phyloP scores from a whole-genome alignment of 2,329 filamentous ascomycete genomes.

The Venturia pyrina region DNA sequence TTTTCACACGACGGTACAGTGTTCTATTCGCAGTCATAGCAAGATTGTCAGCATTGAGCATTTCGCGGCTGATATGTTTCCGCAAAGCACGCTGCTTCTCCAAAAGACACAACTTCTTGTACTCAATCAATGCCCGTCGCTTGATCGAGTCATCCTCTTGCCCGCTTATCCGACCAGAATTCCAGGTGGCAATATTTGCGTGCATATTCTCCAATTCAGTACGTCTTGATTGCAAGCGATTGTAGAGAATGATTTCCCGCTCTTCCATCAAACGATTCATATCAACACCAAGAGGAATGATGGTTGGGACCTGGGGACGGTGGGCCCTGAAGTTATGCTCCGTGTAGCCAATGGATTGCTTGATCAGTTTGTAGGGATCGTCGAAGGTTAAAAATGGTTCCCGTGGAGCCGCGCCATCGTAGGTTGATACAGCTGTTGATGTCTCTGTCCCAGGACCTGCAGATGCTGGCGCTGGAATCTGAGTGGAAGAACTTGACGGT shows the following conservation, averaged over 20 bases:
- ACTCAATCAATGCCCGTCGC: conserved; percentile 84
- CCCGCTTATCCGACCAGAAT: conserved; percentile 54
- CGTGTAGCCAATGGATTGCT: conserved; percentile 56
- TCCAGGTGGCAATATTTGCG: conserved; percentile 80
- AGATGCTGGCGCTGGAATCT: conserved; percentile 43
- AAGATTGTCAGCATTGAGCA: conserved; percentile 91
- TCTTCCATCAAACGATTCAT: conserved; percentile 78
- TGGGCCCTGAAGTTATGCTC: conserved; percentile 69
- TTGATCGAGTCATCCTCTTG: conserved; percentile 70
- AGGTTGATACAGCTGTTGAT: conserved; percentile 25
- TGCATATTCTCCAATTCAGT: conserved; percentile 73
- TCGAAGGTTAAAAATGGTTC: conserved; percentile 61
- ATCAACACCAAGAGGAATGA: conserved; percentile 83
- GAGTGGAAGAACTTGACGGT: conserved; percentile 32
- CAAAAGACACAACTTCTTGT: conserved; percentile 82
- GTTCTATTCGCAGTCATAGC: conserved; percentile 94
- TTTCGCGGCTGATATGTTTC: conserved; percentile 78
- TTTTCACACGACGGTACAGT: conserved; percentile 89
- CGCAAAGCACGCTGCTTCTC: conserved; percentile 80
- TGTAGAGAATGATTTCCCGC: conserved; percentile 79
- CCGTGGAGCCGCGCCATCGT: conserved; percentile 12
- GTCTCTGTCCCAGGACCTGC: conserved; percentile 32
- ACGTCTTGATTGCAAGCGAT: conserved; percentile 77
- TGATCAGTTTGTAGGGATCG: conserved; percentile 49
- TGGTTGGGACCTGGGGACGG: conserved; percentile 71